Evolutionary conservation across 2,329 filamentous ascomycete species (phyloP), one percentile per base, ranked within the genome.

Genomic region (Cordyceps cicadae): DNA sequence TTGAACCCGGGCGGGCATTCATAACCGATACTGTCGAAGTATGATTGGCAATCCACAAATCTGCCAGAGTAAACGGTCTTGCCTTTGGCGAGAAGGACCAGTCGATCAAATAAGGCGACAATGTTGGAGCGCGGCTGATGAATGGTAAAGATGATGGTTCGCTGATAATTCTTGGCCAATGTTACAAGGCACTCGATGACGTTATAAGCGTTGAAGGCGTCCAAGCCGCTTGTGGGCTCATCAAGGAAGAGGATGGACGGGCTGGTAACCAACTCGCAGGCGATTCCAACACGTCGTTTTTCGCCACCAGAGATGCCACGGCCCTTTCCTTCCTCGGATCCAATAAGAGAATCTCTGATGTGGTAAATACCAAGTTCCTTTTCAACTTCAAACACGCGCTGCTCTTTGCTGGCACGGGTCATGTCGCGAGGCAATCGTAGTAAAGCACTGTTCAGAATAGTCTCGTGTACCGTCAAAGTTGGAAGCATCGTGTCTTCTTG

Each of bases 81-180:
- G 29, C 94, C 94, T 66, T 91, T 87, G 2, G 94, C 94, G 49
- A 99, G 80, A 15, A 99, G 84, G 59, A 99, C 82, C n/a, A 99
- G 81, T 60, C 93, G 87, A 71, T 99, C 94, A 70, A 99, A 99
- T 3, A 99, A 82, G 11, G 94, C 94, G 24, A 97, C 94, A 69
- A 99, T 99, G 74, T 99, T 99, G 12, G 94, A 99, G 66, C 95
- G 86, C 43, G 94, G 94, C 70, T 99, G 94, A 72, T 99, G 94
- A 65, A 99, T 99, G 15, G 94, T 99, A 76, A 99, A 97, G 64
- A 99, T 89, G 60, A 99, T 92, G 0, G 95, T 99, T 63, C 95
- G 85, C 76, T 97, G 95, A 77, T 97, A 99, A 48, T 87, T 94
- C 78, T 96, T 97, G 56, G 95, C 94, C 50, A 99, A 77, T 1